Evolutionary conservation across 2,329 filamentous ascomycete species (phyloP), one percentile per base, ranked within the genome.

Genomic region (Sarocladium kiliense): DNA sequence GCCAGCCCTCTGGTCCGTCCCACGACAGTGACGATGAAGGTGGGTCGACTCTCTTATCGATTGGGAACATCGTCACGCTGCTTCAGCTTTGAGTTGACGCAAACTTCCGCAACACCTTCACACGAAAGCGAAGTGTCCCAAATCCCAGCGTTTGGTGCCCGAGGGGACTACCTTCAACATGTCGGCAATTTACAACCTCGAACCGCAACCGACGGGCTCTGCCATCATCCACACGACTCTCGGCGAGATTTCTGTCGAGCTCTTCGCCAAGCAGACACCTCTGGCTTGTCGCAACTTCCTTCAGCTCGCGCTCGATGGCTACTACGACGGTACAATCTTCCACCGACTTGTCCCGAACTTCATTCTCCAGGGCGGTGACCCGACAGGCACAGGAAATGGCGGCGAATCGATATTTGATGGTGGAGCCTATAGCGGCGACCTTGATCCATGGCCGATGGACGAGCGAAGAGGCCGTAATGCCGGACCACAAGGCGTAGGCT

Each of bases 191-290:
- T 97, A 97, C 74, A 95, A 96, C 64, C 89, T 95, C 65, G 93
- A 97, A 72, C 93, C 94, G 54, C 91, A 93, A 66, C 91, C 94
- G 45, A 97, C 93, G 56, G 94, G 89, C 21, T 96, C 94, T 61
- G 91, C 89, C 56, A 86, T 97, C 61, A 79, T 99, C 41, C 87
- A 95, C 71, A 99, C 94, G 10, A 96, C 90, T 6, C 78, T 87
- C 45, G 94, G 94, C 71, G 92, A 96, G 65, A 81, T 99, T 56
- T 86, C 89, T 36, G 82, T 99, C 71, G 91, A 96, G 71, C 85
- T 99, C 56, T 99, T 96, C 77, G 92, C 92, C 18, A 94, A 94
- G 67, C 94, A 99, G 72, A 88, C 90, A 0, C 94, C 94, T 9
- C 79, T 97, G 59, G 88, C 94, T 25, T 91, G 87, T 67, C 91